Conservation (phyloP, 768 basidiomycete species). For the Lactarius akahatsu region DNA sequence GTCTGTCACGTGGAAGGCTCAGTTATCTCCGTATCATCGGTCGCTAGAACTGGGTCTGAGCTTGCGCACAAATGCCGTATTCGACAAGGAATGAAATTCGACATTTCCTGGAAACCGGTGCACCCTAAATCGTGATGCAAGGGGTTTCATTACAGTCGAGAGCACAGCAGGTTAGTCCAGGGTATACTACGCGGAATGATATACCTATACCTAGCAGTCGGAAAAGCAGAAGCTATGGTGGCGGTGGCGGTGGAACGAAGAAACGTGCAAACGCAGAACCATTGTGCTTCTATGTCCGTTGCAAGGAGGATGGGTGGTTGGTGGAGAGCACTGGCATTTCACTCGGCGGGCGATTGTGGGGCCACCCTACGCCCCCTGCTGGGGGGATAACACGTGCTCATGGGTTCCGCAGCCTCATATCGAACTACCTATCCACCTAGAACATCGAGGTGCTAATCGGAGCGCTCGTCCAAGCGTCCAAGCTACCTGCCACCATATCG, state of each 20-base stretch:
- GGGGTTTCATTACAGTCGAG: not conserved
- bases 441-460: not conserved
- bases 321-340: conserved; percentile 2
- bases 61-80: not conserved
- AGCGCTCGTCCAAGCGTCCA: conserved; percentile 2
- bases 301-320: not conserved
- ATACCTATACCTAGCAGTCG: not conserved
- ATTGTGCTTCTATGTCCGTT: not conserved
- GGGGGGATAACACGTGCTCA: not conserved
- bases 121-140: not conserved
- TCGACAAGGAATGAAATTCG: not conserved
- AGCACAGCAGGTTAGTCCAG: not conserved
- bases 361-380: not conserved
- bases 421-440: not conserved
- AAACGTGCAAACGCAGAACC: not conserved
- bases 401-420: not conserved
- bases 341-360: not conserved
- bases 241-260: not conserved
- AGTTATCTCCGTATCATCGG: too few species aligned
- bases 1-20: not conserved
- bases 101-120: not conserved
- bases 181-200: not conserved
- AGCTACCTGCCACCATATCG: not conserved
- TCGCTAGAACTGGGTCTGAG: not conserved
- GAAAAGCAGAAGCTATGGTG: not conserved